Percentiles rank a stretch among this genome's conserved stretches.
phyloP scores from a whole-genome alignment of 2,329 filamentous ascomycete genomes.

The Trichophaea hybrida region DNA sequence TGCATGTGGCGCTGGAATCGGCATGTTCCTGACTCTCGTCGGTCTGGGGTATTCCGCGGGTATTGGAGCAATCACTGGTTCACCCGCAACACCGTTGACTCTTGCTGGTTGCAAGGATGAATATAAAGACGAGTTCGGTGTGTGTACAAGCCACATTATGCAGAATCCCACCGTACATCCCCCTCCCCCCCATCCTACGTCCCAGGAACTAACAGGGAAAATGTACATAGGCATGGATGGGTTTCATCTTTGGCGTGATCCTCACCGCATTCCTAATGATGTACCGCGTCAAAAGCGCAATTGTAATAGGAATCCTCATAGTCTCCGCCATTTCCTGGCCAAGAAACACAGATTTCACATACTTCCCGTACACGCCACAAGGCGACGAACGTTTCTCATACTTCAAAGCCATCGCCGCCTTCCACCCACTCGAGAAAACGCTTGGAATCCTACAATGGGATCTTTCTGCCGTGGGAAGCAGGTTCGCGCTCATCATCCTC shows the following conservation, averaged over 20 bases:
- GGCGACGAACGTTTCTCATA: constrained; percentile 65
- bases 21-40: constrained; percentile 57
- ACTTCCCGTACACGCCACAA: constrained; percentile 57
- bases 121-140: constrained; percentile 37
- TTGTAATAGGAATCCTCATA: constrained; percentile 67
- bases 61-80: constrained; percentile 62
- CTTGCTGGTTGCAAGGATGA: constrained; percentile 57
- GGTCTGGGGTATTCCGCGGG: constrained; percentile 63
- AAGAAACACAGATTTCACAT: constrained; percentile 57
- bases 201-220: neutral
- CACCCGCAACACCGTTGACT: constrained; percentile 52
- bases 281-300: constrained; percentile 56
- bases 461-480: constrained; percentile 50
- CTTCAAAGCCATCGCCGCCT: constrained; percentile 74
- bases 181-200: neutral
- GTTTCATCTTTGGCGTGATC: constrained; percentile 73
- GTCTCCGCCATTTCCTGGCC: constrained; percentile 86
- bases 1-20: constrained; percentile 72
- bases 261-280: constrained; percentile 61
- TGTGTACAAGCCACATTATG: constrained; percentile 56
- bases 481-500: constrained; percentile 61
- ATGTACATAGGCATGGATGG: constrained; percentile 56
- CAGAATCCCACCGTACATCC: constrained; percentile 54
- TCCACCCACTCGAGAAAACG: constrained; percentile 58
- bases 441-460: constrained; percentile 63